Percentiles rank a stretch among this genome's conserved stretches.
phyloP scores from a whole-genome alignment of 1,284 basidiomycete genomes.

The Ceratobasidium sp. region DNA sequence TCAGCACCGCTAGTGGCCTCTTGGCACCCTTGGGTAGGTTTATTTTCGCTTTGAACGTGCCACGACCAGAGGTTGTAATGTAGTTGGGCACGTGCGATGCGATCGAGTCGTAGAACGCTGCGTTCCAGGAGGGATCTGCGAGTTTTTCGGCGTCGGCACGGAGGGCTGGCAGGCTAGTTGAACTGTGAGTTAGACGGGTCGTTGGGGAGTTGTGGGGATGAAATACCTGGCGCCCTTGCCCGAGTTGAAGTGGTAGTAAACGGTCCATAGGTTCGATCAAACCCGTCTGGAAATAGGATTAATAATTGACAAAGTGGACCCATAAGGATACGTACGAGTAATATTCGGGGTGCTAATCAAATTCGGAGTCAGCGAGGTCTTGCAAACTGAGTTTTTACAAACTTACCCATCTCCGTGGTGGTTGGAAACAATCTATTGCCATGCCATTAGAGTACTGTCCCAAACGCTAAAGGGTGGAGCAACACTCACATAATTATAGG shows the following conservation, averaged over 20 bases:
- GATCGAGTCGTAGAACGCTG: conserved; percentile 47
- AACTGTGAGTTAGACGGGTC: background rate
- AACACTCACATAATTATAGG: conserved; percentile 45
- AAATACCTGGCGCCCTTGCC: conserved; percentile 15
- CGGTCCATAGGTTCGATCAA: conserved; percentile 47
- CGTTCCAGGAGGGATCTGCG: conserved; percentile 42
- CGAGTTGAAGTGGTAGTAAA: conserved; percentile 44
- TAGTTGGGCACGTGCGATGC: conserved; percentile 44
- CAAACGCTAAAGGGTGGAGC: background rate
- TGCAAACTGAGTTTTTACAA: background rate
- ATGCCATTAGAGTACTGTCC: background rate
- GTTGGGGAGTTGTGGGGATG: background rate
- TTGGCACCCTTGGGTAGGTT: conserved; percentile 42
- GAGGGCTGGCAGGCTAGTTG: conserved; percentile 26
- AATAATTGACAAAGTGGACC: background rate
- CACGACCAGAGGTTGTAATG: conserved; percentile 42
- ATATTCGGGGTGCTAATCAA: conserved; percentile 43
- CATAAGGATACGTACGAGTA: conserved; percentile 35
- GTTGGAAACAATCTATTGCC: conserved; percentile 42
- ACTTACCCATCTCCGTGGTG: conserved; percentile 44
- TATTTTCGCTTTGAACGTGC: conserved; percentile 43
- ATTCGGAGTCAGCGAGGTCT: background rate
- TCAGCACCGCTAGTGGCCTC: conserved; percentile 44
- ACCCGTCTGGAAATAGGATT: conserved; percentile 41
- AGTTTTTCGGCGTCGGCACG: conserved; percentile 42